Base-by-base conservation (phyloP, 2,329 filamentous ascomycete species). In the Helicocarpus griseus region DNA sequence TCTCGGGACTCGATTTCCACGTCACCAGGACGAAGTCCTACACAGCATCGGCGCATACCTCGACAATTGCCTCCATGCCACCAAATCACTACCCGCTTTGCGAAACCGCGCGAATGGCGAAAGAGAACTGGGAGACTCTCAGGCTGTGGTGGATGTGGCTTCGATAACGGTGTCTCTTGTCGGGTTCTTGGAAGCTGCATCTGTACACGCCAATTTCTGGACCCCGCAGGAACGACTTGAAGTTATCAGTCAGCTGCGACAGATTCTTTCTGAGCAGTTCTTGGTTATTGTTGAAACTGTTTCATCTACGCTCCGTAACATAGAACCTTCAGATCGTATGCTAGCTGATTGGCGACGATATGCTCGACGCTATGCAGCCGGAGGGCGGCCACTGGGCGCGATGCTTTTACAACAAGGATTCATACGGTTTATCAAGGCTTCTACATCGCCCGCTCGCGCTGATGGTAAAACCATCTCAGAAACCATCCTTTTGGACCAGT, bases 341-440 rank as follows among this genome's bases (percentile, higher is more conserved):
- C 74, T 87, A 19, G 86, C 83, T 61, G 87, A 95, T 58, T 98
- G 93, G 93, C 94, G 87, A 70, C 82, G 85, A 57, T 89, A 88
- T 68, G 73, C 88, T 52, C 86, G 85, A 41, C 86, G 90, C 55
- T 98, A 97, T 70, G 82, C 87, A 26, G 79, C 83, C 14, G 78
- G 81, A 53, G 87, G 87, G 8, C 81, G 88, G 19, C 91, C 94
- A 0, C 72, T 98, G 40, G 89, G 93, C 8, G 89, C 90, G 11
- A 93, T 96, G 85, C 77, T 97, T 5, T 71, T 98, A 21, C 89
- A 95, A 65, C 82, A 88, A 62, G 89, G 85, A 56, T 94, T 95
- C 65, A 89, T 94, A 77, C 84, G 82, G 67, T 79, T 97, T 29
- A 76, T 96, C 11, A 84, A 89, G 31, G 82, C 89, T 1, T 85